These are phyloP conservation scores for Solanum pimpinellifolium DNA, from an alignment of 257 asterid genomes.

Conservation along the genomic window DNA sequence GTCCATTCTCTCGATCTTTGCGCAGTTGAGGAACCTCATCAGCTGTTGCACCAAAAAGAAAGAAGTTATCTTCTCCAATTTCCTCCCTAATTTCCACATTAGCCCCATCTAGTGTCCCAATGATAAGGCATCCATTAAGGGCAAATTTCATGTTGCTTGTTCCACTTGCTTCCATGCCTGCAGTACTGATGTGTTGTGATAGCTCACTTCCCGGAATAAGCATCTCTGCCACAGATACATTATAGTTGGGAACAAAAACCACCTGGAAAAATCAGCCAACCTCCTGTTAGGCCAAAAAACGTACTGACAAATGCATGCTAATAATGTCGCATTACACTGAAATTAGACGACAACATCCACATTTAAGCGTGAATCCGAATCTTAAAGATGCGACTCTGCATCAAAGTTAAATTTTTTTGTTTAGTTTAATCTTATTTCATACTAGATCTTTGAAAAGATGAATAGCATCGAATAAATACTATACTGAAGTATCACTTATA, in stretches of 20 bases:
- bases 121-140: conserved; percentile 91
- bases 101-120: conserved; percentile 98
- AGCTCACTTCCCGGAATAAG: conserved; percentile 98
- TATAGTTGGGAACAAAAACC: conserved; percentile 92
- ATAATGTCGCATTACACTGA: not conserved
- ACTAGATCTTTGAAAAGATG: not conserved
- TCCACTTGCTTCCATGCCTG: conserved; percentile 99
- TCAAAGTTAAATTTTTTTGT: not conserved
- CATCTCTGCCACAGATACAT: conserved; percentile 96
- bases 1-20: conserved; percentile 83
- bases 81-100: conserved; percentile 98
- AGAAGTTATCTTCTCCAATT: conserved; percentile 79
- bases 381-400: not conserved
- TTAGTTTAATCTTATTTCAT: not conserved
- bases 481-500: not conserved
- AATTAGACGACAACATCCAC: not conserved
- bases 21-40: conserved; percentile 82
- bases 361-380: not conserved
- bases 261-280: conserved; percentile 37
- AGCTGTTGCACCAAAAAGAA: conserved; percentile 94
- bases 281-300: not conserved
- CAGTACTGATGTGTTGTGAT: conserved; percentile 97
- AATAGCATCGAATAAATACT: not conserved
- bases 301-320: not conserved
- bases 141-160: conserved; percentile 99